These are phyloP conservation scores for Saccharomycopsis vini DNA, from an alignment of 805 yeast genomes.

Conservation along the genomic window DNA sequence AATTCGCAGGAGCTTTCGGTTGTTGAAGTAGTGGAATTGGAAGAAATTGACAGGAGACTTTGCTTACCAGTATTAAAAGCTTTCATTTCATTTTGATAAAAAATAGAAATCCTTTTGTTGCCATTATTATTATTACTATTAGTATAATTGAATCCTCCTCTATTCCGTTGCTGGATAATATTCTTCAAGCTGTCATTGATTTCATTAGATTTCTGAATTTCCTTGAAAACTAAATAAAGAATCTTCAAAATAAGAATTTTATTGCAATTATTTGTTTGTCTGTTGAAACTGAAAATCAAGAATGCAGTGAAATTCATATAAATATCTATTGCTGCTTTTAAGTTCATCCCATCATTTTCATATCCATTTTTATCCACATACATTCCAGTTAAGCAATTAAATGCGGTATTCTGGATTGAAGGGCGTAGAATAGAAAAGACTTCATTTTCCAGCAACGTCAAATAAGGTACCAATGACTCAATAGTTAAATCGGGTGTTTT, in stretches of 20 bases:
- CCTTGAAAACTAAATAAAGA: conserved; percentile 33
- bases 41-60: no score
- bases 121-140: neutral
- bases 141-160: neutral
- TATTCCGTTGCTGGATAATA: no score
- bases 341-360: neutral
- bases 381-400: conserved; percentile 14
- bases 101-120: conserved; percentile 9
- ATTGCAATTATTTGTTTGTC: conserved; percentile 45
- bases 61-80: neutral
- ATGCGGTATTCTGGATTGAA: conserved; percentile 8
- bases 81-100: neutral
- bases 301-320: conserved; percentile 38
- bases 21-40: neutral
- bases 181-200: no score
- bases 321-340: neutral
- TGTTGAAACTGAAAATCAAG: conserved; percentile 43
- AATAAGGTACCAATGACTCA: conserved; percentile 1
- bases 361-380: neutral
- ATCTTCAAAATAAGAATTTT: conserved; percentile 47
- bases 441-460: conserved; percentile 9
- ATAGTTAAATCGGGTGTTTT: neutral
- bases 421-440: conserved; percentile 11
- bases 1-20: conserved; percentile 21
- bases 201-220: conserved; percentile 8